Conservation (phyloP, 1,284 basidiomycete genomes). For the Amylostereum chailletii region DNA sequence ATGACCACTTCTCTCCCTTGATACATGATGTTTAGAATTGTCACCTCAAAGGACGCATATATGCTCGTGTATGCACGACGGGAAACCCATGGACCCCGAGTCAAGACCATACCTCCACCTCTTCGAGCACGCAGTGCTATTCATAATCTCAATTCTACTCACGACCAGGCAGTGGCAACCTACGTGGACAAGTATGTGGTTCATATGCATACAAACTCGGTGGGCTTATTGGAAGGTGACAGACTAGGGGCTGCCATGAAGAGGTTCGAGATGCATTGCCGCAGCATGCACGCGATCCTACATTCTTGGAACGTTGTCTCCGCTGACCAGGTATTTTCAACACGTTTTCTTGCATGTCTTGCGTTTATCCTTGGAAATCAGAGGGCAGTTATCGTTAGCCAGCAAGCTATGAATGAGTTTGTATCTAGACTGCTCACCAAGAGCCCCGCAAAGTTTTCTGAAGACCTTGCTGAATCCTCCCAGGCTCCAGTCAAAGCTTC, state of each 20-base stretch:
- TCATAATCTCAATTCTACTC: slow-evolving; percentile 7
- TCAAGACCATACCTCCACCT: slow-evolving; percentile 6
- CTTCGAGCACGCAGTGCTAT: slow-evolving; percentile 12
- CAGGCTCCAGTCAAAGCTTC: not conserved
- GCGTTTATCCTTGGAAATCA: slow-evolving; percentile 16
- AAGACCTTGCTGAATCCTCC: not conserved
- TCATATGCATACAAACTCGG: not conserved
- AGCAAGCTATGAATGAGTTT: slow-evolving; percentile 53
- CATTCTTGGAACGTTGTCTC: slow-evolving; percentile 48
- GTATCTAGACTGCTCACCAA: slow-evolving; percentile 33
- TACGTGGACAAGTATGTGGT: slow-evolving; percentile 4
- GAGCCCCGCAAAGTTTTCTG: slow-evolving; percentile 1
- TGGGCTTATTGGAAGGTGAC: slow-evolving; percentile 8
- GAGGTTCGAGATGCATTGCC: slow-evolving; percentile 40
- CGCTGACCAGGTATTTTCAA: slow-evolving; percentile 35
- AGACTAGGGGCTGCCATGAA: slow-evolving; percentile 36
- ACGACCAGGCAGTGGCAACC: slow-evolving; percentile 1
- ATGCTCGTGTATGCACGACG: slow-evolving; percentile 80
- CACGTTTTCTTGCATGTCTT: not conserved
- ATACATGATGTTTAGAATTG: slow-evolving; percentile 13
- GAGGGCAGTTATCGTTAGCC: slow-evolving; percentile 52
- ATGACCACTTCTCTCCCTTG: not conserved
- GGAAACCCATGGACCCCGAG: not conserved
- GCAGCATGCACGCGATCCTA: slow-evolving; percentile 53
- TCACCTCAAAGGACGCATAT: slow-evolving; percentile 77